Evolutionary conservation across 2,329 filamentous ascomycete species (phyloP), one percentile per base, ranked within the genome.

Genomic region (Nemania sp.): DNA sequence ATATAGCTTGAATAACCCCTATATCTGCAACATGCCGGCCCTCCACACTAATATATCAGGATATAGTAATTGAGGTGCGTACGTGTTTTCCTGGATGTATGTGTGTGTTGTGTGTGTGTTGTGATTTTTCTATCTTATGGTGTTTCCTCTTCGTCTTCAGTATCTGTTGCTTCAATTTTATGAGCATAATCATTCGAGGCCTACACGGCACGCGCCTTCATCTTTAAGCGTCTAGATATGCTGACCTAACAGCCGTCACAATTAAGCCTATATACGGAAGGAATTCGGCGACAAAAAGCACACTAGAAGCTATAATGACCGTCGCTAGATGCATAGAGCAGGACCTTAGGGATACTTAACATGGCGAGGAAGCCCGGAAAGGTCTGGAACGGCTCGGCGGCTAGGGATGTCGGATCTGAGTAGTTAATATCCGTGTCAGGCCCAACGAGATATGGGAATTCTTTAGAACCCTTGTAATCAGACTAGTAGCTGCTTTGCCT

Each of bases 251-350:
- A 64, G 5, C 74, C 76, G 5, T 70, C 47, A 45, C 76, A 77
- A 26, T 60, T 55, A 11, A 64, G 18, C 10, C 70, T 70, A 1
- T 67, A 66, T 22, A 58, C 41, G 27, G 72, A 55, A 27, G 70
- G 62, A 13, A 47, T 62, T 3, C 51, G 45, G 8, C 72, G 73
- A 51, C 77, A 75, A 53, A 74, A 77, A 1, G 43, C 58, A 26
- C 76, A 77, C 76, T 75, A 77, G 62, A 77, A 75, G 2, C 41
- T 51, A 5, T 71, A 66, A 27, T 77, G 76, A 15, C 75, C 73
- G 2, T n/a, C 22, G 43, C 59, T 57, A 11, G 59, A 58, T 4
- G 24, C 58, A 47, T 67, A 59, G n/a, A 63, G 47, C 15, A 55
- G 41, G 4, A 78, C 55, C 27, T 64, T 59, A 22, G 65, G 60